Base-by-base conservation (phyloP, 2,329 filamentous ascomycete species). In the Xylariaceae sp. region DNA sequence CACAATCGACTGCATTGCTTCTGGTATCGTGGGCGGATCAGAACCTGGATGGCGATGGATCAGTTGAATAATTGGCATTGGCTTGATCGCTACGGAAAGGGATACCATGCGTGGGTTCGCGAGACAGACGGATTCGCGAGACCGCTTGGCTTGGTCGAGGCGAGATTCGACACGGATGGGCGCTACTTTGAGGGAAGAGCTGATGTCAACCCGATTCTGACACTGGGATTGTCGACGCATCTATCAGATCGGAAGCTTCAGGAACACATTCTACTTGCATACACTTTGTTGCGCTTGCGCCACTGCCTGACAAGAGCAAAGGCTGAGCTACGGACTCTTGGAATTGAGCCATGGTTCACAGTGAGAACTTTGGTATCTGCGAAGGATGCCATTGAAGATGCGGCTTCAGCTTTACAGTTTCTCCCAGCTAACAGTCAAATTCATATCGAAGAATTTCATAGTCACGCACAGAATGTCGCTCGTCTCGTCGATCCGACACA, bases 101-200 rank as follows among this genome's bases (percentile, higher is more conserved):
- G 52, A 11, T 57, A 55, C 45, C 54, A 57, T 14, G 49, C 49
- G 12, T 55, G 54, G 54, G 12, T 10, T 2, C 31, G 31, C 4
- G 45, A 52, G 0, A 32, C 14, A 6, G 31, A 42, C 15, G 44
- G 27, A 3, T 57, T 55, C 40, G 41, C 45, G 1, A 42, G 54
- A 31, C 54, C 47, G 5, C 53, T 49, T 35, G 55, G 55, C 4
- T 9, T 61, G 2, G 49, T 60, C 14, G 60, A 62, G 41, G 45
- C 51, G n/a, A 45, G 47, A n/a, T 62, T 62, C 49, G 58, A 62
- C 48, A 31, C 52, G 3, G 60, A 62, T 41, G 60, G 59, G 11
- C 51, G 49, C 15, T 58, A 60, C 39, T 53, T 56, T 27, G 58
- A 53, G 14, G 60, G 60, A 14, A 51, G 59, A 33, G 59, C 59